A percentile compares a stretch with the other conserved stretches of the same genome.
Evolutionary conservation across 139 green algal species (phyloP).

Genomic region (Tetratostichococcus sp.): DNA sequence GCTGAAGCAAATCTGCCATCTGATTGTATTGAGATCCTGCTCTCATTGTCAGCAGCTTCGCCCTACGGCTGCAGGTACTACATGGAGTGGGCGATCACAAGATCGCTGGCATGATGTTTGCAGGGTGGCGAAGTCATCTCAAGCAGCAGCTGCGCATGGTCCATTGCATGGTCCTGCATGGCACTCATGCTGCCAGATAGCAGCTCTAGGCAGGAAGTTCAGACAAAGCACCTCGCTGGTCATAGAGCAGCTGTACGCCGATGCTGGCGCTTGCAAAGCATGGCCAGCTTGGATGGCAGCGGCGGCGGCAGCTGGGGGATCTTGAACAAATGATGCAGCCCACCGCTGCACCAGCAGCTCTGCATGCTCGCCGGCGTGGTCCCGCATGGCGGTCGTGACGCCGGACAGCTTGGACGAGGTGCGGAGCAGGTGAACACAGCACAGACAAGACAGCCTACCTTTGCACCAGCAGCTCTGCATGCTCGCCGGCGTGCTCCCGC

Average conservation of each 20-base stretch:
- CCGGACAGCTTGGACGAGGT: conserved; percentile 48
- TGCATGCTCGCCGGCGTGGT: conserved; percentile 52
- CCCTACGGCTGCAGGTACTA: too few species aligned
- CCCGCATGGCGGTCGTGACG: conserved; percentile 60
- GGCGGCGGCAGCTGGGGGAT: background rate
- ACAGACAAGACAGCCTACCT: conserved; percentile 18
- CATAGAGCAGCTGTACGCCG: too few species aligned
- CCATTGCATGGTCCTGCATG: conserved; percentile 55
- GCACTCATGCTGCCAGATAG: conserved; percentile 65
- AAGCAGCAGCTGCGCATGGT: conserved; percentile 45
- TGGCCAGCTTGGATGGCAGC: conserved; percentile 39
- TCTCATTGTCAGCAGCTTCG: too few species aligned
- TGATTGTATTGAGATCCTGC: too few species aligned
- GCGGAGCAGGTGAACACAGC: too few species aligned
- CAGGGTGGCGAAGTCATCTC: too few species aligned
- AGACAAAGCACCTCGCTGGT: too few species aligned
- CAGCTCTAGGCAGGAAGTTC: too few species aligned
- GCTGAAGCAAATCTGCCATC: too few species aligned
- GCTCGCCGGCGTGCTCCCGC: conserved; percentile 45
- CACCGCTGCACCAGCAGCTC: conserved; percentile 41
- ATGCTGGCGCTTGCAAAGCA: too few species aligned
- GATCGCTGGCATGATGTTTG: too few species aligned
- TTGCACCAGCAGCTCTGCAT: conserved; percentile 40
- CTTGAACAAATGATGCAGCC: background rate
- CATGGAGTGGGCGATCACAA: too few species aligned